Base-by-base conservation (phyloP, 1,284 basidiomycete species). In the Pseudozyma thailandica region DNA sequence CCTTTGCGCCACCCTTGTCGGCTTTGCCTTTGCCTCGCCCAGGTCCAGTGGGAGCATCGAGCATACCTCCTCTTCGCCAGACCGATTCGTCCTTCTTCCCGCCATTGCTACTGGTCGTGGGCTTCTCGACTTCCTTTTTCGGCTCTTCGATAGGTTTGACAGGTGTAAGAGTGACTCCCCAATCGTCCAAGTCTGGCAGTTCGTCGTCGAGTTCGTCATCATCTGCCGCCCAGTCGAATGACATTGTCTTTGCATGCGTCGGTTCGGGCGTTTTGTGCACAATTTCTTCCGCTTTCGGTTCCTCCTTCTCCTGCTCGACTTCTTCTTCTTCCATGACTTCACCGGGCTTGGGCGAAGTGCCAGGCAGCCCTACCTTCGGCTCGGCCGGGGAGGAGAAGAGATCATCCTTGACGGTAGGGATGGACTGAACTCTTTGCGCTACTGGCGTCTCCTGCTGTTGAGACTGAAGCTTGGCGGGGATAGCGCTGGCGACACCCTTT, bases 151-250 rank as follows among this genome's bases (percentile, higher is more conserved):
- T 13, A 7, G 70, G 62, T 20, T 68, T 68, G 27, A 26, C 30
- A 38, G 56, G 56, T 7, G 61, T 44, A 9, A 71, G 62, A 2
- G 71, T 71, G 3, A 75, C 60, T 1, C 71, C 74, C 74, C 74
- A 75, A 41, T 77, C 76, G 21, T 74, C 65, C 2, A 78, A 50
- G 37, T 78, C 76, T 2, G 76, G 76, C 27, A 78, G 45, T 46
- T 63, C 49, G 48, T 78, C 76, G 33, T 72, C 76, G 10, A 66
- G 47, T 35, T 78, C 76, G 38, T 69, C 72, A 45, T 77, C 76
- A 18, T 78, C 76, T 2, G 62, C 74, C 6, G 76, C 76, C 76
- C 76, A 78, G 53, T 78, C 69, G 42, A 77, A 61, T 7, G 63
- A 51, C 50, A 45, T 44, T 16, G 28, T 27, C 27, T 71, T 58